Evolutionary conservation across 305 asterid species (phyloP).

Genomic region (Fraxinus baroniana): DNA sequence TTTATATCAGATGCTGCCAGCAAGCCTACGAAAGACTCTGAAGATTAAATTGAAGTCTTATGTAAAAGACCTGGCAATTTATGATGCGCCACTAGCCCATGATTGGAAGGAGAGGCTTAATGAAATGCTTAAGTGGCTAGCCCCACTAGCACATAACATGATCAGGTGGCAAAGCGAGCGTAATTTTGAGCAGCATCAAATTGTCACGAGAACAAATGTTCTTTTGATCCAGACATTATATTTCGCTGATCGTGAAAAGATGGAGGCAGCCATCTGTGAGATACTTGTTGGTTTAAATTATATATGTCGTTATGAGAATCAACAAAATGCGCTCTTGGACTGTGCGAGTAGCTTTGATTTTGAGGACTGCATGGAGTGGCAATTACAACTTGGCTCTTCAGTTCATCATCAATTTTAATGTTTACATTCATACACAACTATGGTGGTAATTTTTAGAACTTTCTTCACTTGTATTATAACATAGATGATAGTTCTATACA

Average conservation of each 20-base stretch:
- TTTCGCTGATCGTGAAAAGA: slow-evolving; percentile 71
- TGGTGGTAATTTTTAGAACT: background rate
- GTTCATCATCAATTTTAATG: slow-evolving; percentile 12
- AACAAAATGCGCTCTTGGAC: slow-evolving; percentile 80
- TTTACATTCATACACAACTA: background rate
- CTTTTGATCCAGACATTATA: slow-evolving; percentile 80
- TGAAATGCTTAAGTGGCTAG: slow-evolving; percentile 59
- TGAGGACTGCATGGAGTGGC: slow-evolving; percentile 84
- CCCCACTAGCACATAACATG: slow-evolving; percentile 49
- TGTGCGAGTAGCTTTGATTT: slow-evolving; percentile 86
- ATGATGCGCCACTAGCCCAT: slow-evolving; percentile 85
- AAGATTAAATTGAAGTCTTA: slow-evolving; percentile 58
- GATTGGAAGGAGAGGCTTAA: slow-evolving; percentile 77
- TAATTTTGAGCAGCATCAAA: slow-evolving; percentile 83
- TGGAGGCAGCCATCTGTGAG: slow-evolving; percentile 73
- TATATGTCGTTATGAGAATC: slow-evolving; percentile 87
- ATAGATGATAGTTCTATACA: background rate
- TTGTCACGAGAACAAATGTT: slow-evolving; percentile 67
- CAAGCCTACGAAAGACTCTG: slow-evolving; percentile 60
- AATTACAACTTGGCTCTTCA: slow-evolving; percentile 47
- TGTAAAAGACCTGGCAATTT: slow-evolving; percentile 61
- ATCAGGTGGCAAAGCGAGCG: slow-evolving; percentile 94
- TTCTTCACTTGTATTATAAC: slow-evolving; percentile 32
- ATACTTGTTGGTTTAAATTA: slow-evolving; percentile 80
- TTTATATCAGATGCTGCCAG: slow-evolving; percentile 85